A percentile compares a stretch with the other conserved stretches of the same genome.
These are phyloP conservation scores for Cordyceps tenuipes DNA, from an alignment of 2,329 filamentous ascomycete species.

Conservation along the genomic window DNA sequence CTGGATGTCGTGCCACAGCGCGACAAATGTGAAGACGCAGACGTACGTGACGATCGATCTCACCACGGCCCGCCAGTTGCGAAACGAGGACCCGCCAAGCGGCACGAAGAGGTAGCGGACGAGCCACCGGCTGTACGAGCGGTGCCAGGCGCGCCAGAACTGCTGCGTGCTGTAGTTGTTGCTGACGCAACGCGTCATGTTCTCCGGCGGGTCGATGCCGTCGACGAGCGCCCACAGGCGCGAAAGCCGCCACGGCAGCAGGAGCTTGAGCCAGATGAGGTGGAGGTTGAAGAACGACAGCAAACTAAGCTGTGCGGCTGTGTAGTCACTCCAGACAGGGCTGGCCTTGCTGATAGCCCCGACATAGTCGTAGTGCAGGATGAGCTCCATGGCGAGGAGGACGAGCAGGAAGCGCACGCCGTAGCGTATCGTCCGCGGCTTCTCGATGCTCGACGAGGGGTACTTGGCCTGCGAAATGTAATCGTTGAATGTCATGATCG, in stretches of 20 bases:
- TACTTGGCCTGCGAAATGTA: conserved; percentile 83
- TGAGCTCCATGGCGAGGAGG: conserved; percentile 81
- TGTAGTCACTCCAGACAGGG: conserved; percentile 76
- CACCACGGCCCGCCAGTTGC: conserved; percentile 36
- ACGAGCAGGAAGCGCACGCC: conserved; percentile 72
- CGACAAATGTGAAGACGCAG: conserved; percentile 90
- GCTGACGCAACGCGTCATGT: conserved; percentile 94
- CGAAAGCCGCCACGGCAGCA: conserved; percentile 97
- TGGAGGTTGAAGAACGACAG: conserved; percentile 94
- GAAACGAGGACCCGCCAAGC: conserved; percentile 61
- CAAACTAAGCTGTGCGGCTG: conserved; percentile 78
- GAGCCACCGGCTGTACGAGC: conserved; percentile 90
- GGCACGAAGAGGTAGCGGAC: conserved; percentile 91
- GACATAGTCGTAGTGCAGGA: conserved; percentile 88
- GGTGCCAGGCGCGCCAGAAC: conserved; percentile 97
- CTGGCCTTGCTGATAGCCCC: conserved; percentile 79
- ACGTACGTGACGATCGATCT: conserved; percentile 67
- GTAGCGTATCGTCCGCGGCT: conserved; percentile 67
- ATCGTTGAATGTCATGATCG: conserved; percentile 96
- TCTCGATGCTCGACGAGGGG: conserved; percentile 60
- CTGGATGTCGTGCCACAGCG: conserved; percentile 96
- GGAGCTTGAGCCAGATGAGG: conserved; percentile 94
- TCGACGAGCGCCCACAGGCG: conserved; percentile 91
- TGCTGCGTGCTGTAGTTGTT: conserved; percentile 86
- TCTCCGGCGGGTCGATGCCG: conserved; percentile 90